Evolutionary conservation across 225 moss, liverwort and hornwort species (phyloP).

Genomic region (Polytrichum commune): DNA sequence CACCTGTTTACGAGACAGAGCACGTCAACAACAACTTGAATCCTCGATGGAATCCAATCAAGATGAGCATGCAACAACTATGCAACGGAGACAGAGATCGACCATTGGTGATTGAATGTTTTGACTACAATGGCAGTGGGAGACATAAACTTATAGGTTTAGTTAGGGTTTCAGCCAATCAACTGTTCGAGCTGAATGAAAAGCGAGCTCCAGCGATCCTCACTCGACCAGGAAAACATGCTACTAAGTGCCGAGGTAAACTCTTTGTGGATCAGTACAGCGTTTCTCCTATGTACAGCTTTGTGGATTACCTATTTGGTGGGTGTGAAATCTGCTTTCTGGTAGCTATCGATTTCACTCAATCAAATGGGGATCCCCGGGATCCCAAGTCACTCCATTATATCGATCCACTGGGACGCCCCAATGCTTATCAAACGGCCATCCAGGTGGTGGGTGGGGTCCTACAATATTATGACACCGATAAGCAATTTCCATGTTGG

Average conservation of each 20-base stretch:
- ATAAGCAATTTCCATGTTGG: constrained; percentile 82
- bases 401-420: constrained; percentile 65
- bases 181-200: constrained; percentile 33
- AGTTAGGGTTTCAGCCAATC: constrained; percentile 42
- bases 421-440: constrained; percentile 83
- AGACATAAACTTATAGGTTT: constrained; percentile 78
- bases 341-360: constrained; percentile 93
- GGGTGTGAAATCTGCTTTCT: constrained; percentile 92
- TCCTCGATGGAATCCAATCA: constrained; percentile 63
- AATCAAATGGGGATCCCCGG: constrained; percentile 79
- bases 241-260: constrained; percentile 57
- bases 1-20: constrained; percentile 78
- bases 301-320: constrained; percentile 76
- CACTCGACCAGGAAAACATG: constrained; percentile 18
- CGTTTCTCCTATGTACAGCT: constrained; percentile 43
- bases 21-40: constrained; percentile 57
- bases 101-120: constrained; percentile 55
- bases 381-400: constrained; percentile 75
- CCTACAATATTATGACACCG: constrained; percentile 83
- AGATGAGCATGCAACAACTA: constrained; percentile 61
- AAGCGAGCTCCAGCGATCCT: constrained; percentile 22
- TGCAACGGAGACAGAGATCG: constrained; percentile 75
- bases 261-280: constrained; percentile 39
- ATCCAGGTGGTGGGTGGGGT: constrained; percentile 80
- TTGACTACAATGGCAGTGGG: constrained; percentile 70